Base-by-base conservation (phyloP, 2,329 filamentous ascomycete species). In the Alternaria brassicicola region DNA sequence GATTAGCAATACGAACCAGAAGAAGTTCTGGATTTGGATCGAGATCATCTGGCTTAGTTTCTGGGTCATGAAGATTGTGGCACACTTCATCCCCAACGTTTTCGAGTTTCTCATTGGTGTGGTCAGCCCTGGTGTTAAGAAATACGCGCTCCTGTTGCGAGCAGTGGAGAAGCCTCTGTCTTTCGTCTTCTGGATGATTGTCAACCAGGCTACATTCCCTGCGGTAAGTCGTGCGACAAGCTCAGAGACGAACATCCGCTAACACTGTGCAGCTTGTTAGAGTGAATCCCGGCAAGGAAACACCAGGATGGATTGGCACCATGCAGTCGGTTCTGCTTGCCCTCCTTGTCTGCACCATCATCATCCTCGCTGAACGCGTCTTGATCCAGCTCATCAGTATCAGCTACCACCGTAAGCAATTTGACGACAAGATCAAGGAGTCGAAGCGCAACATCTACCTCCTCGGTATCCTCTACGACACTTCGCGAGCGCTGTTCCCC, bases 361-460 rank as follows among this genome's bases (percentile, higher is more conserved):
- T 94, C 17, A 88, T 91, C 59, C 83, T 94, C 15, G 86, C 81
- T n/a, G 91, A 95, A 77, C 92, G 92, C 77, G 82, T 89, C 57
- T 83, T 94, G 63, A 88, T 95, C 31, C 91, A 94, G 77, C 82
- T 94, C 59, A 93, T 95, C 74, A 91, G 89, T 71, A 90, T 95
- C 75, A 89, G 89, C 60, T 95, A 95, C 75, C 91, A 95, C 76
- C 88, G 92, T 70, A 88, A 92, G 65, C 93, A 92, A 45, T 95
- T 95, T 77, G 88, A 90, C 68, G 86, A 87, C 26, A 84, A 84
- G 72, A 98, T 99, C 82, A 91, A 92, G 76, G 89, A 92, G 39
- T 97, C 93, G 23, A 98, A 99, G 81, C 89, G 87, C 55, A 91
- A 94, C 66, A 86, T 98, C 46, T 85, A 87, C 71, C 85, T 98